Conservation (phyloP, 768 basidiomycete genomes). For the Mrakia frigida region DNA sequence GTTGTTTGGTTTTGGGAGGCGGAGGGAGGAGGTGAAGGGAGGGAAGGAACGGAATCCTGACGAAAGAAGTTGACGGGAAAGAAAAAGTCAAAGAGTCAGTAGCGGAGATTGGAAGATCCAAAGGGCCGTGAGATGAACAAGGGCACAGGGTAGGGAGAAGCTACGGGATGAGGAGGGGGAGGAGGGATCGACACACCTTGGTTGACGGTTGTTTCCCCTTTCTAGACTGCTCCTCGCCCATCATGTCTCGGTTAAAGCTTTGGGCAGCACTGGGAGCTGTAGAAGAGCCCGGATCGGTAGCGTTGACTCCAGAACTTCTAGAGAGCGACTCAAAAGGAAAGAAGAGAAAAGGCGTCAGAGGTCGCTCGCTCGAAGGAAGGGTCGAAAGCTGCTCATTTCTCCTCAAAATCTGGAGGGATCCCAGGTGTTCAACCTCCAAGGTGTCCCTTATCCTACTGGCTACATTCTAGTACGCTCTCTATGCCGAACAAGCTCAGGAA, state of each 20-base stretch:
- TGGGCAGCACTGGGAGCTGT: neutral
- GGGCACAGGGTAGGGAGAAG: neutral
- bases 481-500: too few species aligned
- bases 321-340: neutral
- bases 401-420: too few species aligned
- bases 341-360: neutral
- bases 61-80: neutral
- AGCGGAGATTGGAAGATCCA: neutral
- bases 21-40: neutral
- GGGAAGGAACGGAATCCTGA: neutral
- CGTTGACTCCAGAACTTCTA: neutral
- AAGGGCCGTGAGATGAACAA: too few species aligned
- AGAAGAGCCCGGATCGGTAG: neutral
- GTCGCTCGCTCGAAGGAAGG: neutral
- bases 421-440: too few species aligned
- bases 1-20: neutral
- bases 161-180: neutral
- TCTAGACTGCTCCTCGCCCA: neutral
- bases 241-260: neutral
- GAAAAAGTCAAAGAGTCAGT: neutral
- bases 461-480: too few species aligned
- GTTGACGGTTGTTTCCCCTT: neutral
- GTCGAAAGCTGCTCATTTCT: neutral
- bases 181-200: constrained; percentile 6
- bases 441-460: too few species aligned